Conservation (phyloP, 2,329 filamentous ascomycete species). For the Lizonia empirigonia region DNA sequence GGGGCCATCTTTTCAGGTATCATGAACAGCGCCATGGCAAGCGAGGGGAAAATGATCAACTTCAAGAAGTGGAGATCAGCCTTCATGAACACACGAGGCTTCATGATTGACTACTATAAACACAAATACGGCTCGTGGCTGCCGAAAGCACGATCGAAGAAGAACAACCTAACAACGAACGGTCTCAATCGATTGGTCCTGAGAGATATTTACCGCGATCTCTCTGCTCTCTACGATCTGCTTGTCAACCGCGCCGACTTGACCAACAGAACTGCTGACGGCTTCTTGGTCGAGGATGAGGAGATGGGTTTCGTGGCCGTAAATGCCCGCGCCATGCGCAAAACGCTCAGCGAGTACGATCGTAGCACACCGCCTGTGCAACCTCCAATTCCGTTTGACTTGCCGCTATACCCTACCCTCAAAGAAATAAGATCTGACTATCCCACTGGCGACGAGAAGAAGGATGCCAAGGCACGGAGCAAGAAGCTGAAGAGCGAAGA, state of each 20-base stretch:
- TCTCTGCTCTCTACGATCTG: slow-evolving; percentile 86
- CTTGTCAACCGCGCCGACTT: slow-evolving; percentile 79
- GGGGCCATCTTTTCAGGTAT: slow-evolving; percentile 87
- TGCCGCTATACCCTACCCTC: slow-evolving; percentile 76
- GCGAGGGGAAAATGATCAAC: slow-evolving; percentile 76
- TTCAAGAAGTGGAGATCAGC: slow-evolving; percentile 83
- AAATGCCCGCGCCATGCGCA: slow-evolving; percentile 70
- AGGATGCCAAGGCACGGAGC: slow-evolving; percentile 72
- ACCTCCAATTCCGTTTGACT: slow-evolving; percentile 88
- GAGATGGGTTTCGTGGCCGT: slow-evolving; percentile 62
- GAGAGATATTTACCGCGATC: slow-evolving; percentile 80
- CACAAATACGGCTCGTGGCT: slow-evolving; percentile 78
- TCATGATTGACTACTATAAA: slow-evolving; percentile 73
- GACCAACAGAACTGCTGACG: slow-evolving; percentile 78
- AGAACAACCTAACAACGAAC: slow-evolving; percentile 84
- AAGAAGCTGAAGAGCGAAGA: slow-evolving; percentile 80
- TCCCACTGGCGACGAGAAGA: slow-evolving; percentile 69
- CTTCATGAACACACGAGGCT: slow-evolving; percentile 76
- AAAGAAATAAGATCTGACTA: slow-evolving; percentile 69
- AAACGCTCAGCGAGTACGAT: slow-evolving; percentile 86
- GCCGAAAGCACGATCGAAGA: slow-evolving; percentile 88
- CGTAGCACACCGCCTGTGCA: slow-evolving; percentile 85
- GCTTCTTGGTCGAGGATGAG: slow-evolving; percentile 63
- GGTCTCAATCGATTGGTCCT: slow-evolving; percentile 86
- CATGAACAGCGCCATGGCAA: slow-evolving; percentile 78